A percentile compares a stretch with the other conserved stretches of the same genome.
phyloP scores from a whole-genome alignment of 177 flowering plant species.

The Vitis hybrid region DNA sequence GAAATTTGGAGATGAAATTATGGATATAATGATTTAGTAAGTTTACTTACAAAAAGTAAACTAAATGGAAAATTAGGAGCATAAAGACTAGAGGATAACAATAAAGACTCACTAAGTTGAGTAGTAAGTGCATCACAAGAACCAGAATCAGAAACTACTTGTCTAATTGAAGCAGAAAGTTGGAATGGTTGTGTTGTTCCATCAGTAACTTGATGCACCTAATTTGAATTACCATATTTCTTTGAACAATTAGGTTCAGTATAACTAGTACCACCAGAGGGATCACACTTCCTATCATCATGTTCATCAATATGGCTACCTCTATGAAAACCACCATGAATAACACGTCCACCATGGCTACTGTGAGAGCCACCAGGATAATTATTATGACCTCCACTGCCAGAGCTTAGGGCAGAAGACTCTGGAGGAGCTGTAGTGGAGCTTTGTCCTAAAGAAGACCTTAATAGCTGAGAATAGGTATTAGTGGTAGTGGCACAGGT shows the following conservation, averaged over 20 bases:
- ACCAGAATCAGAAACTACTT: not conserved
- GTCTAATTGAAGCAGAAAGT: not conserved
- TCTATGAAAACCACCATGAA: not conserved
- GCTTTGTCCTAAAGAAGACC: not conserved
- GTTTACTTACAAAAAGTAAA: not conserved
- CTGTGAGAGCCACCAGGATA: not conserved
- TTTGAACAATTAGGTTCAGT: not conserved
- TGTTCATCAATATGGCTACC: not conserved
- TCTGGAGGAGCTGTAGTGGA: not conserved
- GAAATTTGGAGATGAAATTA: no score
- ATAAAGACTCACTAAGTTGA: not conserved
- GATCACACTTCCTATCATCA: not conserved
- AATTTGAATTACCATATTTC: no score
- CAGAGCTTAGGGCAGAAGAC: not conserved
- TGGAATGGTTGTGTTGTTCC: not conserved
- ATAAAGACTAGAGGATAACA: not conserved
- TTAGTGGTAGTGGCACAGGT: no score
- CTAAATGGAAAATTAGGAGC: no score
- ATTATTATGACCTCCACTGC: not conserved
- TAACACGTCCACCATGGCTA: not conserved
- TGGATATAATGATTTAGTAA: no score
- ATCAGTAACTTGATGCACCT: not conserved
- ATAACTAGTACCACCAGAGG: not conserved
- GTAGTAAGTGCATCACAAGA: not conserved
- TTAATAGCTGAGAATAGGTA: not conserved